A percentile compares a stretch with the other conserved stretches of the same genome.
phyloP scores from a whole-genome alignment of 495 filamentous ascomycete genomes.

The Penicillium coprophilum region DNA sequence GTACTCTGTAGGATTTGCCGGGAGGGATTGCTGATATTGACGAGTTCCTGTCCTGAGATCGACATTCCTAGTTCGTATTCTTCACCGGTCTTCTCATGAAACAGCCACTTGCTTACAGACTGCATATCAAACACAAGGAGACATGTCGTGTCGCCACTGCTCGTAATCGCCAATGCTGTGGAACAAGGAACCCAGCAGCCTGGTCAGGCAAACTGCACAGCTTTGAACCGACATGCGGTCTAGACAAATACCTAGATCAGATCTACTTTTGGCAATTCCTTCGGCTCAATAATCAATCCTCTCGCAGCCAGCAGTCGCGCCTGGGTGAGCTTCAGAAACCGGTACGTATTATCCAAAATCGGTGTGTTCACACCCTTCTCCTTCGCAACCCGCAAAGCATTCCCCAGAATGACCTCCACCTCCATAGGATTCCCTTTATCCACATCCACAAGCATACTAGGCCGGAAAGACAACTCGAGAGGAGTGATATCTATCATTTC shows the following conservation, averaged over 20 bases:
- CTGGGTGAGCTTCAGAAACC: slow-evolving; percentile 17
- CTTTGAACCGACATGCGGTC: neutral
- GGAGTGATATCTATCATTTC: slow-evolving; percentile 14
- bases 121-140: neutral
- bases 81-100: neutral
- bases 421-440: slow-evolving; percentile 21
- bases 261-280: slow-evolving; percentile 4
- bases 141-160: neutral
- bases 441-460: slow-evolving; percentile 20
- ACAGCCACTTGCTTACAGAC: neutral
- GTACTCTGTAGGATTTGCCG: neutral
- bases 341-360: slow-evolving; percentile 16
- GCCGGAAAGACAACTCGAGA: slow-evolving; percentile 15
- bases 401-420: slow-evolving; percentile 22
- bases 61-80: neutral
- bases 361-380: slow-evolving; percentile 12
- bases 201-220: neutral
- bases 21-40: neutral
- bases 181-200: neutral
- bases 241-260: slow-evolving; percentile 4
- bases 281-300: slow-evolving; percentile 16
- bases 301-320: slow-evolving; percentile 12
- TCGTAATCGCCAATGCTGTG: neutral
- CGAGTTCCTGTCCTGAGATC: neutral
- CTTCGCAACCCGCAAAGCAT: slow-evolving; percentile 15